These are phyloP conservation scores for Exophiala bonariae DNA, from an alignment of 2,329 filamentous ascomycete genomes.

Conservation along the genomic window DNA sequence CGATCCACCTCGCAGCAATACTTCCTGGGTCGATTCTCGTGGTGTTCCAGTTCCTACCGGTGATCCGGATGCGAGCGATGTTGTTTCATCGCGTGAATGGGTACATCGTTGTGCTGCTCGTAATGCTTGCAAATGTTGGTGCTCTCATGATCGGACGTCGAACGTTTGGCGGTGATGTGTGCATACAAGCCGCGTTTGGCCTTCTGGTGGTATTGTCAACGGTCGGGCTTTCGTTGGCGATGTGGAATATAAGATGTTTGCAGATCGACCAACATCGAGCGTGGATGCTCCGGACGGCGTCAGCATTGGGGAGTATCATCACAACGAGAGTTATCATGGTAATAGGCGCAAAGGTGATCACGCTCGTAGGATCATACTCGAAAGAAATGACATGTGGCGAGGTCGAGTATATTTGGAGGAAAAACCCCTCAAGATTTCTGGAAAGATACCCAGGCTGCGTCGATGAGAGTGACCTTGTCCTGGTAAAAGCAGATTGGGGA, in stretches of 20 bases:
- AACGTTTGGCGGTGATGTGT: conserved; percentile 56
- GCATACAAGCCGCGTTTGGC: conserved; percentile 48
- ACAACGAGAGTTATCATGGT: conserved; percentile 37
- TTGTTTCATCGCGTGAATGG: conserved; percentile 61
- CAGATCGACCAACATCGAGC: conserved; percentile 63
- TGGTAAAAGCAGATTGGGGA: too few relatives aligned
- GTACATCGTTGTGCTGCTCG: conserved; percentile 52
- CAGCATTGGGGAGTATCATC: conserved; percentile 33
- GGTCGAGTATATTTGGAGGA: too few relatives aligned
- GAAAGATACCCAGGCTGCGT: too few relatives aligned
- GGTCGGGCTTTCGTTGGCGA: conserved; percentile 45
- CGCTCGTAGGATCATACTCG: conserved; percentile 36
- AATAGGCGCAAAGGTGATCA: conserved; percentile 42
- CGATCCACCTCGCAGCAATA: conserved; percentile 39
- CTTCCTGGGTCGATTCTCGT: conserved; percentile 39
- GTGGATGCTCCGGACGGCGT: conserved; percentile 60
- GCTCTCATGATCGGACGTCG: conserved; percentile 54
- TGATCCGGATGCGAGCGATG: conserved; percentile 46
- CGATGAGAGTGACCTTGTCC: too few relatives aligned
- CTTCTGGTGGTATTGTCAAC: conserved; percentile 47
- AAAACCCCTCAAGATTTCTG: too few relatives aligned
- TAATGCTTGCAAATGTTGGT: conserved; percentile 45
- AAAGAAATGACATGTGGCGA: conserved; percentile 44
- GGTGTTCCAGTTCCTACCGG: conserved; percentile 41
- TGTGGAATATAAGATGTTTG: conserved; percentile 57